phyloP scores from a whole-genome alignment of 805 yeast genomes.

The Yamadazyma tumulicola region DNA sequence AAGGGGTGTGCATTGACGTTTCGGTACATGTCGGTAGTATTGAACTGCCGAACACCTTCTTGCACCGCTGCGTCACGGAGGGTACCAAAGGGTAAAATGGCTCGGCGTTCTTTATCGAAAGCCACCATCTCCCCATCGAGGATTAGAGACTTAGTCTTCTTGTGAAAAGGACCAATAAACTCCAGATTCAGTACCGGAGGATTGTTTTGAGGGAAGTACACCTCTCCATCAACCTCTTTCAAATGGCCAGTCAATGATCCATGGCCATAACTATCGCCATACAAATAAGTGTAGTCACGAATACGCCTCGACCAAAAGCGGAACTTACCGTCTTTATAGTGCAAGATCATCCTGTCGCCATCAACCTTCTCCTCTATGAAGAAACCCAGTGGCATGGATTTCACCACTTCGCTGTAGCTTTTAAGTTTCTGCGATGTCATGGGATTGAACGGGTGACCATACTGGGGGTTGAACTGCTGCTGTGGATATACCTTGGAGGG shows the following conservation, averaged over 20 bases:
- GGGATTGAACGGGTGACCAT: constrained; percentile 64
- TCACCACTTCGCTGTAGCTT: constrained; percentile 50
- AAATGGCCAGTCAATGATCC: constrained; percentile 59
- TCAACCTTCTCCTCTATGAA: constrained; percentile 88
- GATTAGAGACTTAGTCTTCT: constrained; percentile 37
- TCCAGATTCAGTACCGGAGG: too few species aligned
- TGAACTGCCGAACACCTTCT: constrained; percentile 41
- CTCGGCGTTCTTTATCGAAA: constrained; percentile 58
- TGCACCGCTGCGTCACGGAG: constrained; percentile 67
- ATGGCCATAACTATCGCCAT: constrained; percentile 49
- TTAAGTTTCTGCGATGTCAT: constrained; percentile 64
- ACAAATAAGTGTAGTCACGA: constrained; percentile 67
- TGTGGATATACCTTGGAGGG: constrained; percentile 42
- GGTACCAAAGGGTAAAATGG: constrained; percentile 75
- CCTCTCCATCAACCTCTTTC: constrained; percentile 6
- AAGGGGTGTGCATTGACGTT: constrained; percentile 46
- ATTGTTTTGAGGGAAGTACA: neutral
- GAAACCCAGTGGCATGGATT: constrained; percentile 30
- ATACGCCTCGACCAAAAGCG: constrained; percentile 63
- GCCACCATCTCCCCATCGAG: constrained; percentile 95
- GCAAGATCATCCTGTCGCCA: constrained; percentile 86
- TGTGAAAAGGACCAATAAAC: constrained; percentile 33
- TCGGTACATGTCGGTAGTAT: constrained; percentile 31
- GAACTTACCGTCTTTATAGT: constrained; percentile 46
- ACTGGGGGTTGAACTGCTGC: constrained; percentile 38